These are phyloP conservation scores for Apiospora saccharicola DNA, from an alignment of 2,329 filamentous ascomycete genomes.

Conservation along the genomic window DNA sequence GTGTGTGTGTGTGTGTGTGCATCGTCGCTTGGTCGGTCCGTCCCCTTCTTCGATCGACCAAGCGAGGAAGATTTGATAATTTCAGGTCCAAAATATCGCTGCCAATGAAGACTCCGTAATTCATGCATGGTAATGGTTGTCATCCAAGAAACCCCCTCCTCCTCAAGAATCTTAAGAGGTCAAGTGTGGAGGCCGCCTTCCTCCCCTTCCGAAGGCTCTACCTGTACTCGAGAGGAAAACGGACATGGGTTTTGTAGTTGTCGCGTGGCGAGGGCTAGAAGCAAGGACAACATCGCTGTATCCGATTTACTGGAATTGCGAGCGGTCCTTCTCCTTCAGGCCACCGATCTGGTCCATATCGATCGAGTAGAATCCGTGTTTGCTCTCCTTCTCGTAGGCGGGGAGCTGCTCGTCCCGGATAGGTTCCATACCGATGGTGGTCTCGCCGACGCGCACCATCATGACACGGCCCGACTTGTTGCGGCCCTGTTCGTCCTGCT, in stretches of 20 bases:
- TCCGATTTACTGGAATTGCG: conserved; percentile 28
- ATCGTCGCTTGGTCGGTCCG: conserved; percentile 15
- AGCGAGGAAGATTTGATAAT: conserved; percentile 21
- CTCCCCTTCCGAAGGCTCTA: neutral
- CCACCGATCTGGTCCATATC: conserved; percentile 95
- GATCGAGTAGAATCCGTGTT: conserved; percentile 86
- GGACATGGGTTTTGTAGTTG: neutral
- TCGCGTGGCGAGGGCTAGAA: conserved; percentile 13
- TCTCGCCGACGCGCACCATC: conserved; percentile 89
- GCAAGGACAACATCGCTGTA: neutral
- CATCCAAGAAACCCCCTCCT: conserved; percentile 26
- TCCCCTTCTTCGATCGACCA: conserved; percentile 12
- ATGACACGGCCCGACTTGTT: conserved; percentile 87
- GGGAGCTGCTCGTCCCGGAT: conserved; percentile 82
- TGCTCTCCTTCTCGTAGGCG: conserved; percentile 84
- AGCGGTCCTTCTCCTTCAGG: conserved; percentile 82
- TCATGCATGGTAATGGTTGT: conserved; percentile 29
- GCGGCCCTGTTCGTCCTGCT: conserved; percentile 86
- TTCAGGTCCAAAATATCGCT: conserved; percentile 26
- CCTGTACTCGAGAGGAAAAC: conserved; percentile 14
- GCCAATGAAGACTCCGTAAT: conserved; percentile 29
- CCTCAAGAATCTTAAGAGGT: conserved; percentile 22
- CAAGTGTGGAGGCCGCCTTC: neutral
- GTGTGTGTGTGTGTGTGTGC: too few species aligned
- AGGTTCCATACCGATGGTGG: conserved; percentile 86